A percentile compares a stretch with the other conserved stretches of the same genome.
Conservation (phyloP, 257 asterid species). For the Solanum chiquidenum region DNA sequence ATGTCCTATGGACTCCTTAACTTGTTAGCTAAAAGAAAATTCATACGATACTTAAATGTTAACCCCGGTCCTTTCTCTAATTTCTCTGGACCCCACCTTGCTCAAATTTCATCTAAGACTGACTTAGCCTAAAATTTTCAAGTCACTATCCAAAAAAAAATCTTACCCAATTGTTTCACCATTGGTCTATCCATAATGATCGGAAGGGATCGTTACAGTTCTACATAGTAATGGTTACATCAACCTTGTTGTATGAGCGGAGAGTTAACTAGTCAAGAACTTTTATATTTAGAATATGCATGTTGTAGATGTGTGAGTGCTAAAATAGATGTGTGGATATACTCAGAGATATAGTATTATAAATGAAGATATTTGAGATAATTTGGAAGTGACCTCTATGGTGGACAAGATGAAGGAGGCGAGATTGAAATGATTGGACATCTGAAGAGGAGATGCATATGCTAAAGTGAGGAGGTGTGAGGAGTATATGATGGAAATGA, state of each 20-base stretch:
- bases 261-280: neutral
- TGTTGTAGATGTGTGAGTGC: neutral
- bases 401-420: neutral
- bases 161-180: too few relatives aligned
- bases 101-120: too few relatives aligned
- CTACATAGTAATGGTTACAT: neutral
- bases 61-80: too few relatives aligned
- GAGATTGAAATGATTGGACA: neutral
- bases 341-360: neutral
- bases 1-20: too few relatives aligned
- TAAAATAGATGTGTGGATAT: neutral
- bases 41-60: too few relatives aligned
- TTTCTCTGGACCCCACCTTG: too few relatives aligned
- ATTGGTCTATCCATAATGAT: too few relatives aligned
- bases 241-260: neutral
- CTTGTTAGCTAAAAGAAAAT: too few relatives aligned
- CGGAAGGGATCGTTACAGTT: too few relatives aligned
- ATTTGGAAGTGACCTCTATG: neutral
- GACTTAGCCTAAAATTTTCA: too few relatives aligned
- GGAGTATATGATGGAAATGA: neutral
- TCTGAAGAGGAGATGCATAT: neutral
- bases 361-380: neutral
- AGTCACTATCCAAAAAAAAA: too few relatives aligned
- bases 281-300: neutral
- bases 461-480: neutral